Evolutionary conservation across 371 early-diverging fungal genomes (phyloP), one percentile per base, ranked within the genome.

Genomic region (Thermomucor indicae-seudaticae): DNA sequence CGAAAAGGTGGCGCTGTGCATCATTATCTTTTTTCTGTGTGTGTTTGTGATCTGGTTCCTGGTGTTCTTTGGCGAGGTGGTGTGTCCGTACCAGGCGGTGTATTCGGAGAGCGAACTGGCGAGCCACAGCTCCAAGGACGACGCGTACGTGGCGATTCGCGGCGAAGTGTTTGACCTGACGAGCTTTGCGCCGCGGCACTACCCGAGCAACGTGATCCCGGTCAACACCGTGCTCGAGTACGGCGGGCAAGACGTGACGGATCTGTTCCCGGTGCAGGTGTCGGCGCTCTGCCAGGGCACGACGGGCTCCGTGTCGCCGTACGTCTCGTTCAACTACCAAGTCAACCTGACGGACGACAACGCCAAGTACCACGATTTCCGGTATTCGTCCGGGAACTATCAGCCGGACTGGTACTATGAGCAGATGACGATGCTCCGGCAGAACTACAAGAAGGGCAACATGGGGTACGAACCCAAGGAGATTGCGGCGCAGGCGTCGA

Each of bases 1-100:
- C 45, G 97, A 97, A 69, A 95, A 97, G 71, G 82, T 97, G 4
- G 86, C 96, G 1, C 78, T 98, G 11, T 95, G 94, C 64, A 67
- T 90, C 53, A 57, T 98, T 43, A 94, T 98, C 50, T 67, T 89
- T 29, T 62, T 92, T 27, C 60, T 91, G 68, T 92, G 89, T 54
- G 80, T 78, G 4, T 66, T 85, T 53, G 82, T 94, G 41, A 79
- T 97, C 30, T 93, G 96, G 78, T 93, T 91, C 67, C 88, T 98
- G 54, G 84, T 91, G 10, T 87, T 91, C 43, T 79, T 95, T 32
- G 91, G 96, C 20, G 72, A 84, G 53, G 56, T 92, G 42, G 76
- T 98, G 14, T 98, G 98, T 69, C 95, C 95, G 4, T 78, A 80
- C 41, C 83, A 86, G 48, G 73, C 89, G 31, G 84, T 90, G 3